Base-by-base conservation (phyloP, 2,329 filamentous ascomycete genomes). In the Fusarium hostae region DNA sequence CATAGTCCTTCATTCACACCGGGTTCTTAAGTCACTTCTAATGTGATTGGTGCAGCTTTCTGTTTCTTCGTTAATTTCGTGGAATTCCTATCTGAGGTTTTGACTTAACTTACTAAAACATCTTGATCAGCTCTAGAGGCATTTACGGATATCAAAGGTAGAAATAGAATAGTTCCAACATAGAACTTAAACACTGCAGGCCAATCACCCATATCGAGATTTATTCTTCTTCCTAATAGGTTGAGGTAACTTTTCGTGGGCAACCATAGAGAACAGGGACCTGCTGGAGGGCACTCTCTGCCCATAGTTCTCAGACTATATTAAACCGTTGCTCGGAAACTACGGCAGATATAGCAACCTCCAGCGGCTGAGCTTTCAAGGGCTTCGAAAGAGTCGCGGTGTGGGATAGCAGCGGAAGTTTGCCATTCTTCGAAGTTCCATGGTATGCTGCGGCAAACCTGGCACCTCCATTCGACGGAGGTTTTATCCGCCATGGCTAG, bases 381-480 rank as follows among this genome's bases (percentile, higher is more conserved):
- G 4, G 26, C 26, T 0, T 12, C 22, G 10, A 64, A 61, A 16
- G 61, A 64, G 5, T 41, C 20, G 57, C 54, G 40, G 16, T 52
- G 56, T 5, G 16, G 16, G n/a, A 61, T 54, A 4, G 32, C 11
- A 9, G 39, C 16, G 4, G 54, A 40, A 6, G 15, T 9, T n/a
- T 59, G 35, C 59, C 59, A 63, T 30, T 59, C 18, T 43, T 43
- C 22, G 4, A 59, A 48, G 5, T 50, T 40, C 54, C 35, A 59
- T 15, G 56, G 61, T 34, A 61, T 61, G 10, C 22, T 34, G 13
- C 56, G 56, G 22, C 61, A 63, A 10, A 5, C 16, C 20, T 28
- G 26, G 12, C 61, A 61, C 9, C 54, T 63, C 51, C 26, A 57
- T 28, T 61, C 59, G 6, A 26, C 7, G 9, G 50, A 57, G 6